phyloP scores from a whole-genome alignment of 176 grass and related monocot species.

The Aechmea fasciata region DNA sequence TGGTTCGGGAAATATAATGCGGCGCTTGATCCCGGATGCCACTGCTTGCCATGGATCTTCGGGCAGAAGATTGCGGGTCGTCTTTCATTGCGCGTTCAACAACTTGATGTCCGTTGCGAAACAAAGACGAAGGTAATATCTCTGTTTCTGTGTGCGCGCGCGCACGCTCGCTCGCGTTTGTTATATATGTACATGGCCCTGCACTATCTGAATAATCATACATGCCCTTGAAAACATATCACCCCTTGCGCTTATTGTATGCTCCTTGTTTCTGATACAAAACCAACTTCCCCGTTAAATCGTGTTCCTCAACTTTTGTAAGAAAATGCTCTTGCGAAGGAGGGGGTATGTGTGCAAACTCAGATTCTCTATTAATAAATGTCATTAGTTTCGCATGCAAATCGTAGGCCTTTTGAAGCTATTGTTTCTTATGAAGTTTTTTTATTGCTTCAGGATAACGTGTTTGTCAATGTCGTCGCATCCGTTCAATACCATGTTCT shows the following conservation, averaged over 20 bases:
- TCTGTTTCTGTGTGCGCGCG: background rate
- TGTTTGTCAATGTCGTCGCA: constrained; percentile 87
- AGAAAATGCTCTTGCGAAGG: no score
- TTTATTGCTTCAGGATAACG: constrained; percentile 59
- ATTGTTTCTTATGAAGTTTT: background rate
- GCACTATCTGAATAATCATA: no score
- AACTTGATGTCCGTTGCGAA: constrained; percentile 76
- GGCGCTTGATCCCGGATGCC: constrained; percentile 59
- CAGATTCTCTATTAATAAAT: background rate
- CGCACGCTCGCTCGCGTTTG: background rate
- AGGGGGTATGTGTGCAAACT: no score
- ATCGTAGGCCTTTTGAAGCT: background rate
- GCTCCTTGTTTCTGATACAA: no score
- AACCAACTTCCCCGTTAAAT: no score
- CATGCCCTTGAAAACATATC: no score
- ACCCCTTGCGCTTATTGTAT: no score
- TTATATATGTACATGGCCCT: background rate
- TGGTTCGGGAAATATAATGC: constrained; percentile 66
- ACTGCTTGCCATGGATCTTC: constrained; percentile 65
- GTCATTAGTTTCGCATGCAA: background rate
- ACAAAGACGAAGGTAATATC: constrained; percentile 74
- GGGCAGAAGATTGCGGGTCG: constrained; percentile 66
- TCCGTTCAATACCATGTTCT: constrained; percentile 80
- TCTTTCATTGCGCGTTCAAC: constrained; percentile 79
- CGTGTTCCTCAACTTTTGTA: no score